Base-by-base conservation (phyloP, 805 yeast genomes). In the Saccharomycopsis selenospora region DNA sequence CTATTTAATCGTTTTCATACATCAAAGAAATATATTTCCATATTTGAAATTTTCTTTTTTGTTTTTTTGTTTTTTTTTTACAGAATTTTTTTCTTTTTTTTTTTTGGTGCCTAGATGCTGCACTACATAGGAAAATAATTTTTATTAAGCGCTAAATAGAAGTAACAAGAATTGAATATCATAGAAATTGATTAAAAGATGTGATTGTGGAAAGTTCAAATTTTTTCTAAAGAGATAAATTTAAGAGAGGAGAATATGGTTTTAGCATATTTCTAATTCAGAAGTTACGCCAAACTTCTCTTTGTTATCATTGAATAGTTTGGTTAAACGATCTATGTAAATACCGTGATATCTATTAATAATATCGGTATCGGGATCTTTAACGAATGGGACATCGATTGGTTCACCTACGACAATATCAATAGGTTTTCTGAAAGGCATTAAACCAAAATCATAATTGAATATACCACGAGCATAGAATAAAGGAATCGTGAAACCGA, bases 391-490 rank as follows among this genome's bases (percentile, higher is more conserved):
- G 3, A 82, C 71, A 44, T 70, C 67, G 22, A 82, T 79, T 3
- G 95, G 90, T 20, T 65, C 67, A 0, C 95, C 95, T 28, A 79
- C 68, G 50, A 86, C 95, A 11, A 93, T 72, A 53, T 85, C 73
- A 48, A 93, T 81, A 2, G 86, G 86, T 46, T 82, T 76, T 55
- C 97, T 72, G 62, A 78, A 90, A 1, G 99, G 98, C 49, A 93
- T 65, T 26, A 93, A 66, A 0, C 99, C 99, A 66, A 85, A 86
- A 61, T 89, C 96, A 58, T 90, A 86, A 59, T 91, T 87, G 66
- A 91, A 90, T 0, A 93, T 71, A 0, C 98, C 97, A 41, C 98
- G 71, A 1, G 96, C 96, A 61, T 86, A 82, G 66, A 93, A 85
- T 43, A 93, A 76, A 1, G 99, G 99, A 3, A 93, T 59, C 0